Evolutionary conservation across 441 rosid species (phyloP).

Genomic region (Gossypium davidsonii): DNA sequence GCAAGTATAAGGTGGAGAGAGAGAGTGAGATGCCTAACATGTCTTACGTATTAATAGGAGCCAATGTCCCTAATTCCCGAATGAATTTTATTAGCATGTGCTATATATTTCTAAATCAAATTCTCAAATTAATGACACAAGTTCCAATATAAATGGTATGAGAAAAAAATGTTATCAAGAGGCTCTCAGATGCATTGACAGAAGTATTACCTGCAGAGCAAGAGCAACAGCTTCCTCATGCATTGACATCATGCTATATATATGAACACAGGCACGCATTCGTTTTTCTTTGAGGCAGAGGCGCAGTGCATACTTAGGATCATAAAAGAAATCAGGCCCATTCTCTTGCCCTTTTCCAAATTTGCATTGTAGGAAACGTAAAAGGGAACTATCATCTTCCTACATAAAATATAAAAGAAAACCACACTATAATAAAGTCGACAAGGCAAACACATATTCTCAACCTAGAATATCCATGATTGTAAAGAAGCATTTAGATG

Average conservation of each 20-base stretch:
- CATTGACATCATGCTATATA: conserved; percentile 99
- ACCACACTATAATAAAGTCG: conserved; percentile 1
- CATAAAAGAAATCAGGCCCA: conserved; percentile 93
- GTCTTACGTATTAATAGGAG: not conserved
- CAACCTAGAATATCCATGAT: not conserved
- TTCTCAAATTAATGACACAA: not conserved
- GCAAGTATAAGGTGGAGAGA: not conserved
- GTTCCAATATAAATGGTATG: conserved; percentile 3
- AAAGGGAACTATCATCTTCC: conserved; percentile 94
- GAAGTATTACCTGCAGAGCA: conserved; percentile 74
- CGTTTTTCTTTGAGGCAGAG: conserved; percentile 95
- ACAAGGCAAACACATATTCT: not conserved
- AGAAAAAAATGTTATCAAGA: conserved; percentile 4
- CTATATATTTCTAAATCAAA: conserved; percentile 12
- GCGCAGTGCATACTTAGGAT: conserved; percentile 96
- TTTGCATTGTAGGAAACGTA: conserved; percentile 94
- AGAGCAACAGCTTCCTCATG: conserved; percentile 99
- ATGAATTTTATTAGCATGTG: conserved; percentile 2
- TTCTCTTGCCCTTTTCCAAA: conserved; percentile 89
- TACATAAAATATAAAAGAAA: conserved; percentile 25
- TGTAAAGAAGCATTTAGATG: conserved; percentile 1
- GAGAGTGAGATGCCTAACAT: not conserved
- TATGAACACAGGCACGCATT: conserved; percentile 95
- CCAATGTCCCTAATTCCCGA: not conserved
- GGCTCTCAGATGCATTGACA: not conserved